Evolutionary conservation across 148 eudicot species (phyloP).

Genomic region (Rhododendron mucronatum): DNA sequence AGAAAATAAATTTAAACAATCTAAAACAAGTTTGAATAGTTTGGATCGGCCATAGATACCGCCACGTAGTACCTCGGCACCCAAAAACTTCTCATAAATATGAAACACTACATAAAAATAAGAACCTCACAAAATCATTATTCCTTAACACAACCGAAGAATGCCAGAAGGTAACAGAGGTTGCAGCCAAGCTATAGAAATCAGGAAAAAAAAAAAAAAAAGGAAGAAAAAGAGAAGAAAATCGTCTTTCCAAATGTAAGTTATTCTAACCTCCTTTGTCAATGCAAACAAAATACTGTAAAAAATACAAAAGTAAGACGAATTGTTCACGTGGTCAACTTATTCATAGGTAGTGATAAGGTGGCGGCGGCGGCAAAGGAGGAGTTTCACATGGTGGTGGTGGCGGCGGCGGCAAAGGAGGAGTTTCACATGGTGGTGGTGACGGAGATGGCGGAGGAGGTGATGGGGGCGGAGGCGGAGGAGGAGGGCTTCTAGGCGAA

Average conservation of each 20-base stretch:
- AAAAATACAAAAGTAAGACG: background rate
- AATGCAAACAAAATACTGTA: background rate
- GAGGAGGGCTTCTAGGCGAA: slow-evolving; percentile 11
- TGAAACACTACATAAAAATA: background rate
- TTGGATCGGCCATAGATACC: no score
- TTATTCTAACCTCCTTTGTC: background rate
- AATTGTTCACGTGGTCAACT: background rate
- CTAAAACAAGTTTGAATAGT: no score
- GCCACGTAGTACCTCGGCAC: no score
- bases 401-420: slow-evolving; percentile 17
- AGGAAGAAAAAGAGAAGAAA: background rate
- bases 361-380: slow-evolving; percentile 12
- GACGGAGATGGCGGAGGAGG: slow-evolving; percentile 9
- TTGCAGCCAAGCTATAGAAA: background rate
- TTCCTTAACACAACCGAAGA: background rate
- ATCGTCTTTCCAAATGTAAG: background rate
- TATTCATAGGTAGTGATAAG: background rate
- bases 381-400: background rate
- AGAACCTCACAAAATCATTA: background rate
- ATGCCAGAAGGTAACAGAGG: background rate
- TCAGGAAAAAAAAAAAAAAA: background rate
- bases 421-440: slow-evolving; percentile 4
- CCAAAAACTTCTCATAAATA: no score
- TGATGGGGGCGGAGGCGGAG: slow-evolving; percentile 11
- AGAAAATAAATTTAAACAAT: no score